phyloP scores from a whole-genome alignment of 768 basidiomycete genomes.

The Saitozyma podzolica region DNA sequence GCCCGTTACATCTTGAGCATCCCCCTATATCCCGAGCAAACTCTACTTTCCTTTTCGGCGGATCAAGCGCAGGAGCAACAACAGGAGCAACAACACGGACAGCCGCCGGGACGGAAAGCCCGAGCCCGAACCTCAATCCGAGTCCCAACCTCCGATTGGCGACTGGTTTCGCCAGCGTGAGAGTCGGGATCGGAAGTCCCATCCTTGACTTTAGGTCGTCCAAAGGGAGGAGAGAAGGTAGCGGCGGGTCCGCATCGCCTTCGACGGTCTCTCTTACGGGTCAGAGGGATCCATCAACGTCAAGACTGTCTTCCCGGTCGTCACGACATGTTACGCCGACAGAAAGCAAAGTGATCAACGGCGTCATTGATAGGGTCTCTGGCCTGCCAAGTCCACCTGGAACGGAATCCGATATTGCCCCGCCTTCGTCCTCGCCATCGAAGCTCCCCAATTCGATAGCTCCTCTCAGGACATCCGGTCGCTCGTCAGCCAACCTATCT shows the following conservation, averaged over 20 bases:
- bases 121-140: background rate
- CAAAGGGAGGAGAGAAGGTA: constrained; percentile 3
- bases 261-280: background rate
- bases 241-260: background rate
- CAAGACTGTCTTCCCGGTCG: constrained; percentile 1
- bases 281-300: background rate
- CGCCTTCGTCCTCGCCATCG: background rate
- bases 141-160: background rate
- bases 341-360: background rate
- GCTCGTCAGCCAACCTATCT: background rate
- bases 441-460: background rate
- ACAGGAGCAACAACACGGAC: background rate
- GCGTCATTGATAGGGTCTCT: constrained; percentile 25
- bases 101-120: background rate
- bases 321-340: too few relatives aligned
- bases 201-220: constrained; percentile 4
- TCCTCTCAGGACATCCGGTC: background rate
- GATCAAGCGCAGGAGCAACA: background rate
- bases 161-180: constrained; percentile 21
- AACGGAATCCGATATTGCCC: constrained; percentile 34
- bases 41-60: constrained; percentile 3
- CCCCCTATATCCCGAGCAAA: background rate
- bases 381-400: constrained; percentile 41
- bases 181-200: constrained; percentile 18
- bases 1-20: background rate